Percentiles rank a stretch among this genome's conserved stretches.
phyloP scores from a whole-genome alignment of 805 yeast species.

The Millerozyma acaciae region DNA sequence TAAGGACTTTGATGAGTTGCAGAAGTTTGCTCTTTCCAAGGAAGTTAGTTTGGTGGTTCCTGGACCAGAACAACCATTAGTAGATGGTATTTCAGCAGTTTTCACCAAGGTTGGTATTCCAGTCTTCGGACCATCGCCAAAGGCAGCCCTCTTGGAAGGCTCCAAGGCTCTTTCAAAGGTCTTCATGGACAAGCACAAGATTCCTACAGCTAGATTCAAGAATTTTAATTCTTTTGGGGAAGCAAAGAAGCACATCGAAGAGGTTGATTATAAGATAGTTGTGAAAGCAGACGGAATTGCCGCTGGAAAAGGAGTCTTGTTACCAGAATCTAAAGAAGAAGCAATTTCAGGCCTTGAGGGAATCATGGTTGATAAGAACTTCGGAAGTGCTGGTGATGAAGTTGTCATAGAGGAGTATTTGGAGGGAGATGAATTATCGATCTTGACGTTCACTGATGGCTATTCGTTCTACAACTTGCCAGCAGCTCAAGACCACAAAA shows the following conservation, averaged over 20 bases:
- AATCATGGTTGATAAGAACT: slow-evolving; percentile 84
- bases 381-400: slow-evolving; percentile 89
- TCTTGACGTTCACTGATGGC: slow-evolving; percentile 90
- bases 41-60: slow-evolving; percentile 77
- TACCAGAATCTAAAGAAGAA: slow-evolving; percentile 80
- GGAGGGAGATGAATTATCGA: slow-evolving; percentile 95
- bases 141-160: slow-evolving; percentile 94
- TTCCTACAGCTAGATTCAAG: slow-evolving; percentile 90
- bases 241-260: slow-evolving; percentile 68
- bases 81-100: slow-evolving; percentile 78
- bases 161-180: slow-evolving; percentile 92
- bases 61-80: slow-evolving; percentile 99
- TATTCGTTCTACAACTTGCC: slow-evolving; percentile 88
- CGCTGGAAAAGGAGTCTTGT: slow-evolving; percentile 97
- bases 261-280: slow-evolving; percentile 72
- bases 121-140: slow-evolving; percentile 91
- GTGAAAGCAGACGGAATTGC: slow-evolving; percentile 98
- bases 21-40: slow-evolving; percentile 68
- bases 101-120: slow-evolving; percentile 86
- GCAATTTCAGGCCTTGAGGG: slow-evolving; percentile 79
- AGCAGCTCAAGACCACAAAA: slow-evolving; percentile 97
- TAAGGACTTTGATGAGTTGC: slow-evolving; percentile 65
- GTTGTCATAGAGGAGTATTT: slow-evolving; percentile 94
- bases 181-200: slow-evolving; percentile 86
- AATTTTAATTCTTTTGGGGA: slow-evolving; percentile 74